Evolutionary conservation across 2,329 filamentous ascomycete species (phyloP), one percentile per base, ranked within the genome.

Genomic region (Fusarium avenaceum): DNA sequence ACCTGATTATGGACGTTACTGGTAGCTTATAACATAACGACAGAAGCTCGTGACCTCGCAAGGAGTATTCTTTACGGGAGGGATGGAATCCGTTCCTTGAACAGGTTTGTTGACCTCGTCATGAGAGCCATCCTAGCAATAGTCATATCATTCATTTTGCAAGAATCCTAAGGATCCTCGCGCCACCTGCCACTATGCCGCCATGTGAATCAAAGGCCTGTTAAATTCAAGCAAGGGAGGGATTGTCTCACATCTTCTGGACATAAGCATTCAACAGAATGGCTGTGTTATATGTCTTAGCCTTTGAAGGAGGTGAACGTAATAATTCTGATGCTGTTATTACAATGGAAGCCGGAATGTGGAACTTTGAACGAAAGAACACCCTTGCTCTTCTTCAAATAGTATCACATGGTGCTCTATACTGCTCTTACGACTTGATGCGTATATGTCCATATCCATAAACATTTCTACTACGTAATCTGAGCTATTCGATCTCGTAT

Each of bases 281-380:
- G 15, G 17, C 4, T 11, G 14, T 20, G 9, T 35, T 4, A 15
- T 13, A 26, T 24, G 15, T 26, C 11, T 43, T 20, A 14, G 35
- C 30, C 38, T 44, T 28, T 15, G 15, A 51, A 22, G 13, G 28
- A 33, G 20, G 30, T 19, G 42, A 47, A 47, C 38, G 17, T 43
- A n/a, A 4, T 43, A n/a, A 38, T 13, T 17, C 19, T 24, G 17
- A 24, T 17, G 11, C 22, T 19, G 7, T 7, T 38, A n/a, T n/a
- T 38, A n/a, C n/a, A n/a, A n/a, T 38, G 6, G 17, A n/a, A 10
- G 17, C 35, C 30, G 49, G 57, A 63, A 57, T 26, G 57, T 17
- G 13, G 10, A 48, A 32, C 13, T 19, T 17, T 28, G 6, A 62
- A 20, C 26, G 26, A 26, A 55, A 32, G 19, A 28, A 14, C 19